Base-by-base conservation (phyloP, 495 filamentous ascomycete species). In the Cercophora scortea region DNA sequence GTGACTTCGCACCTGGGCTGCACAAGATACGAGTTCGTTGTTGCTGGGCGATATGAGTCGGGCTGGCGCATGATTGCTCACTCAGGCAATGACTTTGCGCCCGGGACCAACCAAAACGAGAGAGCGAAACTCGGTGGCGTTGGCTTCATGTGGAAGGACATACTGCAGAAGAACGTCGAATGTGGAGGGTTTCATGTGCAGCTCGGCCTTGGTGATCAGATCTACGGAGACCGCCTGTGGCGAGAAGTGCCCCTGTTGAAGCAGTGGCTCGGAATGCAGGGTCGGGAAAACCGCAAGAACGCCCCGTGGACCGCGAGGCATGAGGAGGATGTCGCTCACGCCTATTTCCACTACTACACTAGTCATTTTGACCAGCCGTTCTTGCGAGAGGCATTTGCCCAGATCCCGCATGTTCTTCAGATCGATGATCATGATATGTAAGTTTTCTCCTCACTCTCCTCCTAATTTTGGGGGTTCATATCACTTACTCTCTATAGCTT, bases 341-440 rank as follows among this genome's bases (percentile, higher is more conserved):
- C 92, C 3, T 98, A 95, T 70, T 98, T 98, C 71, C 94, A 97
- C 65, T 98, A 96, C 66, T 98, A 98, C 61, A 94, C 91, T 11
- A 91, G 87, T 61, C 90, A 96, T 66, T 97, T 97, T 61, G 93
- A 98, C 54, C 94, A 97, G 68, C 88, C 91, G 9, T 87, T 91
- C 69, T 66, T 98, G 61, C 76, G 92, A 44, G 94, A 98, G 66
- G 89, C 90, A 0, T 97, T 95, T 73, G 93, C 93, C 7, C 94
- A 97, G 71, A 96, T 98, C 54, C 93, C 93, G 15, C 92, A 96
- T 63, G 72, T 98, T 47, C 78, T 92, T 51, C 87, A 93, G 61
- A 82, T 98, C 34, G 90, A 97, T 64, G 93, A 98, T 67, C 93
- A 97, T 67, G 93, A 98, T 50, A 96, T 98, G 90, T 96, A 75